These are phyloP conservation scores for Coniochaeta sp. DNA, from an alignment of 2,329 filamentous ascomycete genomes.

Conservation along the genomic window DNA sequence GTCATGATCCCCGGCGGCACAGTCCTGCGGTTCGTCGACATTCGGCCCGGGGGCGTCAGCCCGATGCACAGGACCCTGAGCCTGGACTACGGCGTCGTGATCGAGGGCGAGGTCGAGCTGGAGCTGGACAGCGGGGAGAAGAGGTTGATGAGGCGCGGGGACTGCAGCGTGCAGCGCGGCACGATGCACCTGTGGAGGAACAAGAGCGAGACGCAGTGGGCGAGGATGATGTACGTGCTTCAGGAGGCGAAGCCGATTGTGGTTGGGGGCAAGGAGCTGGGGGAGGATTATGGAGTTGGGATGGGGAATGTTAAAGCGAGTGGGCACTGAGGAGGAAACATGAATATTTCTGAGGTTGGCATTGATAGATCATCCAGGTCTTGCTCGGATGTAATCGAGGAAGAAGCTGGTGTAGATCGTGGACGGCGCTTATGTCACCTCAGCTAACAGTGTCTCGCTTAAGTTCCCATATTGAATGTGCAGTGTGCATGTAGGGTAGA, in stretches of 20 bases:
- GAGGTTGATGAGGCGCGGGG: constrained; percentile 32
- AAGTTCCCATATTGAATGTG: background rate
- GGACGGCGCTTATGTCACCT: too few relatives aligned
- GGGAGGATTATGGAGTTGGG: constrained; percentile 15
- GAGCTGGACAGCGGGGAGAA: constrained; percentile 37
- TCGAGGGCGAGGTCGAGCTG: constrained; percentile 42
- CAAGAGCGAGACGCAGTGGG: constrained; percentile 29
- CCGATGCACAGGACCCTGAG: constrained; percentile 40
- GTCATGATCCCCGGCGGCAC: constrained; percentile 36
- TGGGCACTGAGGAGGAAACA: background rate
- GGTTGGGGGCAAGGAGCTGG: constrained; percentile 15
- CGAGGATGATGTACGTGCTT: constrained; percentile 29
- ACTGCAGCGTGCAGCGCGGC: constrained; percentile 39
- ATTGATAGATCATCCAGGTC: too few relatives aligned
- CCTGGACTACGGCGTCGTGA: constrained; percentile 41
- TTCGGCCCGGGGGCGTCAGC: constrained; percentile 28
- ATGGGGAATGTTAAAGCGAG: background rate
- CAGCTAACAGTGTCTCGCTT: background rate
- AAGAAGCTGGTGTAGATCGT: too few relatives aligned
- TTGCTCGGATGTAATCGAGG: too few relatives aligned
- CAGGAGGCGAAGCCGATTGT: constrained; percentile 18
- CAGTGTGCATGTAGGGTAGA: background rate
- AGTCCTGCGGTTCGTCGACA: constrained; percentile 37
- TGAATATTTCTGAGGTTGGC: too few relatives aligned
- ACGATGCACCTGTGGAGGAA: constrained; percentile 37